Percentiles rank a stretch among this genome's conserved stretches.
phyloP scores from a whole-genome alignment of 139 green algal species.

The Auxenochlorella pyrenoidosa region DNA sequence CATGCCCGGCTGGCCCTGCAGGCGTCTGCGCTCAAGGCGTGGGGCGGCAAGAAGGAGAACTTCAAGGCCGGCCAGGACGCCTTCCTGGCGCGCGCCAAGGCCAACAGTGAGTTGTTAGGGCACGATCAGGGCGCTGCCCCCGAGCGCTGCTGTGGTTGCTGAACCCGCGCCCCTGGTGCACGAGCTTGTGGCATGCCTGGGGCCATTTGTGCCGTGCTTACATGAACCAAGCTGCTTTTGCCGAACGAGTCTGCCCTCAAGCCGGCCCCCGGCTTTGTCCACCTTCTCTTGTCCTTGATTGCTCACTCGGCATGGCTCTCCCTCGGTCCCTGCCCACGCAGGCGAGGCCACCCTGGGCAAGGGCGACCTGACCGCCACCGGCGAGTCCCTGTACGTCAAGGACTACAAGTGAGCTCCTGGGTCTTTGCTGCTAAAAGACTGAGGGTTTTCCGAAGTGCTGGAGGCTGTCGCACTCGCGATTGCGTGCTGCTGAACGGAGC shows the following conservation, averaged over 20 bases:
- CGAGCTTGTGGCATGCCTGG: no score
- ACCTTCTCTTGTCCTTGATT: not conserved
- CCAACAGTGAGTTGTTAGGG: slow-evolving; percentile 52
- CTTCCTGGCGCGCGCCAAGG: slow-evolving; percentile 71
- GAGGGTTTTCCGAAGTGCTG: no score
- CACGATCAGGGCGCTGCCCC: no score
- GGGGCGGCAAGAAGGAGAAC: slow-evolving; percentile 77
- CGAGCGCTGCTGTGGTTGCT: no score
- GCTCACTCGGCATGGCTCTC: not conserved
- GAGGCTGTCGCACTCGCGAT: no score
- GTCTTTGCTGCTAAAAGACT: no score
- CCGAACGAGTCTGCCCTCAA: not conserved
- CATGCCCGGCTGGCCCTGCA: slow-evolving; percentile 46
- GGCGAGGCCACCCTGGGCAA: slow-evolving; percentile 69
- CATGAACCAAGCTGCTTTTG: not conserved
- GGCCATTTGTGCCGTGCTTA: no score
- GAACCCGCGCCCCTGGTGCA: no score
- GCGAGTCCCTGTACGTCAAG: slow-evolving; percentile 59
- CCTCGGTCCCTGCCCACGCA: not conserved
- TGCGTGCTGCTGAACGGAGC: no score
- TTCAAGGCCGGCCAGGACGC: slow-evolving; percentile 63
- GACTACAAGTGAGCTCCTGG: not conserved
- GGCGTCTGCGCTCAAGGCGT: slow-evolving; percentile 73
- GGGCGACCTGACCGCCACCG: slow-evolving; percentile 47
- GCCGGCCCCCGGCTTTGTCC: not conserved